Evolutionary conservation across 2,329 filamentous ascomycete genomes (phyloP).

Genomic region (Talaromyces rugulosus): DNA sequence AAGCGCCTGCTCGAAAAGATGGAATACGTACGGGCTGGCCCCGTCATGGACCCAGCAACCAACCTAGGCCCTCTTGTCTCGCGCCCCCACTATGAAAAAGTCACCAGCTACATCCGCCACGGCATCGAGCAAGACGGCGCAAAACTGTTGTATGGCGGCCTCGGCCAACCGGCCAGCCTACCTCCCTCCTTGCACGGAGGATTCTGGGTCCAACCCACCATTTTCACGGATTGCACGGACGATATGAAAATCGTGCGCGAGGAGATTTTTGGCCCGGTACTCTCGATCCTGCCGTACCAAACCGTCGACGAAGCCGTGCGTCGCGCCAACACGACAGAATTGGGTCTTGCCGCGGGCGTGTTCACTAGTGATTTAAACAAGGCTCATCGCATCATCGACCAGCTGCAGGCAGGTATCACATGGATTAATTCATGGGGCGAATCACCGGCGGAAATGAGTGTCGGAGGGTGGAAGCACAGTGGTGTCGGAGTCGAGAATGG

Average conservation of each 20-base stretch:
- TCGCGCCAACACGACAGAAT: conserved; percentile 70
- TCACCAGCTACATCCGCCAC: conserved; percentile 69
- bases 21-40: conserved; percentile 63
- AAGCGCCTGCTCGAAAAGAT: conserved; percentile 66
- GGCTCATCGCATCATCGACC: conserved; percentile 67
- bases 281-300: conserved; percentile 73
- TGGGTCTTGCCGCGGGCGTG: conserved; percentile 79
- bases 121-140: conserved; percentile 71
- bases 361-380: conserved; percentile 71
- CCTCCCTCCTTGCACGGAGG: conserved; percentile 54
- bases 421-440: conserved; percentile 97
- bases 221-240: conserved; percentile 84
- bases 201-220: conserved; percentile 80
- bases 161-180: conserved; percentile 51
- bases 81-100: conserved; percentile 69
- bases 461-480: conserved; percentile 88
- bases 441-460: conserved; percentile 84
- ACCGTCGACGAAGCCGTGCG: conserved; percentile 64
- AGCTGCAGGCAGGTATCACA: conserved; percentile 78
- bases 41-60: conserved; percentile 65
- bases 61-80: conserved; percentile 85
- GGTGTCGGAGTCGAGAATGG: conserved; percentile 87
- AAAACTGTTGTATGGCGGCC: conserved; percentile 68
- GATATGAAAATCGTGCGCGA: conserved; percentile 73
- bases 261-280: conserved; percentile 86